phyloP scores from a whole-genome alignment of 192 early-diverging fungal species.

The Radiomyces spectabilis region DNA sequence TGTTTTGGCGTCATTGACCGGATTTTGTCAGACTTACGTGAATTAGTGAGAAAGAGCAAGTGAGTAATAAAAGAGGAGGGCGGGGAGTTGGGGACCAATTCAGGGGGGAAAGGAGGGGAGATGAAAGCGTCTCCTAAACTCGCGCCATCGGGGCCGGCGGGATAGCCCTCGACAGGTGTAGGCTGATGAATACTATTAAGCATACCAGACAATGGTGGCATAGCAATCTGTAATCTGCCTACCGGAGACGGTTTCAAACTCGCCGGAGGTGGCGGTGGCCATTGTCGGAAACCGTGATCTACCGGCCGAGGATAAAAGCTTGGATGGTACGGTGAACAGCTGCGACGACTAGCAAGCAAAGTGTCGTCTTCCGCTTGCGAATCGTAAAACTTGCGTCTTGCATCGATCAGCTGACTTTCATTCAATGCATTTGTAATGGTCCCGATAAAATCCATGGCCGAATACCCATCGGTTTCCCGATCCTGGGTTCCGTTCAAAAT shows the following conservation, averaged over 20 bases:
- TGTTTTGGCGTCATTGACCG: no score
- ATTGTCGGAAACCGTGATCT: slow-evolving; percentile 21
- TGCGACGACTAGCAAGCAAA: neutral
- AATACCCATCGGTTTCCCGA: slow-evolving; percentile 61
- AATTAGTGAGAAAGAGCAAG: slow-evolving; percentile 43
- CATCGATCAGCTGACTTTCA: slow-evolving; percentile 28
- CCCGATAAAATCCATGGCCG: slow-evolving; percentile 62
- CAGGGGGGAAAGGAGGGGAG: slow-evolving; percentile 10
- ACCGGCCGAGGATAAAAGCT: slow-evolving; percentile 14
- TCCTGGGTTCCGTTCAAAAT: slow-evolving; percentile 65
- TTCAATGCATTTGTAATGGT: slow-evolving; percentile 64
- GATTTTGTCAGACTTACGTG: slow-evolving; percentile 21
- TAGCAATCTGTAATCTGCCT: neutral
- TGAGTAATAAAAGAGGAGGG: slow-evolving; percentile 39
- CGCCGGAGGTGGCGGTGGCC: slow-evolving; percentile 21
- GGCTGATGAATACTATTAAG: neutral
- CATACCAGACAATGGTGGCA: neutral
- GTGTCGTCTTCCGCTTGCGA: neutral
- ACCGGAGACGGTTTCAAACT: no score
- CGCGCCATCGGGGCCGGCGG: neutral
- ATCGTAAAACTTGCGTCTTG: slow-evolving; percentile 21
- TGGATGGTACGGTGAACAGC: neutral
- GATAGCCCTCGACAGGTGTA: slow-evolving; percentile 4
- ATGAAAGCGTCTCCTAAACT: neutral
- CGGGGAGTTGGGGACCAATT: slow-evolving; percentile 13